These are phyloP conservation scores for Dillenia suffruticosa DNA, from an alignment of 164 flowering plant species.

Conservation along the genomic window DNA sequence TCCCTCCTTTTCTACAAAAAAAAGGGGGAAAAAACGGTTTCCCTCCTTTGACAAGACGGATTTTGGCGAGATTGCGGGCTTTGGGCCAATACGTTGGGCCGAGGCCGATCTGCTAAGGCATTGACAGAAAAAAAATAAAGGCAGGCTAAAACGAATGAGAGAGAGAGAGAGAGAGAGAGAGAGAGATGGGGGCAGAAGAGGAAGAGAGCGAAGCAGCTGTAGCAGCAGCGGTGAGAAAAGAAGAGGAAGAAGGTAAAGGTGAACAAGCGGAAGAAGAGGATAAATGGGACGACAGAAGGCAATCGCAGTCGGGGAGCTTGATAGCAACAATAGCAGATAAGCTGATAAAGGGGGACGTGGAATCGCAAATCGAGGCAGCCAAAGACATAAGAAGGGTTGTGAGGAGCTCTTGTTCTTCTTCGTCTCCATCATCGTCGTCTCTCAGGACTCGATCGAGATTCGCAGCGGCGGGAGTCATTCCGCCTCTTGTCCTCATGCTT, in stretches of 20 bases:
- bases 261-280: slow-evolving; percentile 17
- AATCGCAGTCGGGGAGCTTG: too few species aligned
- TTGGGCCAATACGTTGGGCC: too few species aligned
- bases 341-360: slow-evolving; percentile 39
- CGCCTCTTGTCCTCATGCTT: slow-evolving; percentile 63
- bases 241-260: slow-evolving; percentile 9
- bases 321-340: not conserved
- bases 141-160: not conserved
- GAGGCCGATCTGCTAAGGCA: too few species aligned
- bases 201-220: slow-evolving; percentile 1
- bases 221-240: not conserved
- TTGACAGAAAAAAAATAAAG: too few species aligned
- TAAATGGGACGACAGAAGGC: not conserved
- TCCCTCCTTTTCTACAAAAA: too few species aligned
- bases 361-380: slow-evolving; percentile 57
- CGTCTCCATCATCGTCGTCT: slow-evolving; percentile 12
- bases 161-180: not conserved
- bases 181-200: not conserved
- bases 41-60: too few species aligned
- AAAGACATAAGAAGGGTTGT: slow-evolving; percentile 55
- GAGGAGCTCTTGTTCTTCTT: slow-evolving; percentile 17
- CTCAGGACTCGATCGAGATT: slow-evolving; percentile 41
- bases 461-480: slow-evolving; percentile 61
- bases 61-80: too few species aligned
- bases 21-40: too few species aligned